Conservation (phyloP, 1,139 yeast species). For the Protomyces inouyei region DNA sequence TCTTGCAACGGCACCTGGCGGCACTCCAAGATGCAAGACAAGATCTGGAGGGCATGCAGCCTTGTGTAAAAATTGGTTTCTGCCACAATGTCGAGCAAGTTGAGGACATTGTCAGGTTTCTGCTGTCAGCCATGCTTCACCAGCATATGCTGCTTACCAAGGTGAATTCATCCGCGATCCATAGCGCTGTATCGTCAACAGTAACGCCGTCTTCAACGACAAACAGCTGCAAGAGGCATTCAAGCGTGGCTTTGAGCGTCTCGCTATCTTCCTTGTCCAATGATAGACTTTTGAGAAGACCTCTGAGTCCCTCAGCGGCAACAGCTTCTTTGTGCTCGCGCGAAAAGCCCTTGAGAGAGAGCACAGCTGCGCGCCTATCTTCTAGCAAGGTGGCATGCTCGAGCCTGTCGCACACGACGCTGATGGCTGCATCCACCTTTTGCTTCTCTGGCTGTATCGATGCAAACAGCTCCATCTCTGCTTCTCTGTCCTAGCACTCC, state of each 20-base stretch:
- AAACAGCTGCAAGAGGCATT: conserved; percentile 75
- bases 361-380: conserved; percentile 86
- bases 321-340: conserved; percentile 85
- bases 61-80: conserved; percentile 68
- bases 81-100: conserved; percentile 55
- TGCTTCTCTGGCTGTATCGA: conserved; percentile 38
- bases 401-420: conserved; percentile 80
- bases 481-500: neutral
- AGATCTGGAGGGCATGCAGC: conserved; percentile 72
- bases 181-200: conserved; percentile 79
- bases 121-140: conserved; percentile 36
- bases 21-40: conserved; percentile 77
- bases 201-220: conserved; percentile 49
- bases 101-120: conserved; percentile 51
- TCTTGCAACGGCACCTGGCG: conserved; percentile 74
- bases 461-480: conserved; percentile 13
- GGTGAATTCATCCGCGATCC: conserved; percentile 93
- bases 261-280: conserved; percentile 65
- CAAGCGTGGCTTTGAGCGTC: conserved; percentile 76
- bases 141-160: conserved; percentile 43
- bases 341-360: conserved; percentile 84
- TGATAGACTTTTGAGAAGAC: conserved; percentile 61
- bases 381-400: conserved; percentile 75
- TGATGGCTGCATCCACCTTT: conserved; percentile 75
- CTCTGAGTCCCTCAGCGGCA: conserved; percentile 79